Evolutionary conservation across 352 stramenopile genomes (phyloP), one percentile per base, ranked within the genome.

Genomic region (Pythium guiyangense): DNA sequence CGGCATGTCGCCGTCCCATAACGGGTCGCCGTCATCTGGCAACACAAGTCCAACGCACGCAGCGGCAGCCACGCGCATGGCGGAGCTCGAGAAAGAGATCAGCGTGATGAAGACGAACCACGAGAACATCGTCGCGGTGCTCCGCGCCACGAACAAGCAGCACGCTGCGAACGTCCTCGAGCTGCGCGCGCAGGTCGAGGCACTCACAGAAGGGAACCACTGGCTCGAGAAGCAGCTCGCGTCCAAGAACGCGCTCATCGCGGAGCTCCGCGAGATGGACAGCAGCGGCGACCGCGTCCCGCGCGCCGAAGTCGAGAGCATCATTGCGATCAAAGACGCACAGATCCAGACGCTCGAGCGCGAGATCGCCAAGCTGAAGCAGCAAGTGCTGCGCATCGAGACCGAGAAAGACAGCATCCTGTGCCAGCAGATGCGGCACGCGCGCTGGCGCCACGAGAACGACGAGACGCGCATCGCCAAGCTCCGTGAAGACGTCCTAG

Each of bases 131-230:
- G 75, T 89, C 18, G 76, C 76, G 1, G 76, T 86, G 49, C 67
- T 89, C 4, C 72, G 79, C 27, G 74, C 76, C 20, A 86, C 74
- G 56, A 89, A 89, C 66, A 82, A 84, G 51, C 76, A 89, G 59
- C 76, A 87, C 52, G 76, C 76, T 1, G 72, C 54, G 20, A 87
- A 87, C 29, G 76, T 89, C 6, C 64, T 87, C 9, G 79, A 89
- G 62, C 62, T 89, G 53, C 70, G 76, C 35, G 74, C 74, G 1
- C 79, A 89, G 29, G 79, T 87, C 18, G 75, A 73, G 15, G 76
- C 73, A 6, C 67, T 89, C 11, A 80, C 67, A 1, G 79, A 87
- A 39, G 76, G 70, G 45, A 86, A 85, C 29, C 62, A 73, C 31
- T 86, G 71, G 68, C 60, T 89, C 37, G 73, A 89, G 62, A 77